These are phyloP conservation scores for Pouteria glomerata DNA, from an alignment of 148 eudicot species.

Conservation along the genomic window DNA sequence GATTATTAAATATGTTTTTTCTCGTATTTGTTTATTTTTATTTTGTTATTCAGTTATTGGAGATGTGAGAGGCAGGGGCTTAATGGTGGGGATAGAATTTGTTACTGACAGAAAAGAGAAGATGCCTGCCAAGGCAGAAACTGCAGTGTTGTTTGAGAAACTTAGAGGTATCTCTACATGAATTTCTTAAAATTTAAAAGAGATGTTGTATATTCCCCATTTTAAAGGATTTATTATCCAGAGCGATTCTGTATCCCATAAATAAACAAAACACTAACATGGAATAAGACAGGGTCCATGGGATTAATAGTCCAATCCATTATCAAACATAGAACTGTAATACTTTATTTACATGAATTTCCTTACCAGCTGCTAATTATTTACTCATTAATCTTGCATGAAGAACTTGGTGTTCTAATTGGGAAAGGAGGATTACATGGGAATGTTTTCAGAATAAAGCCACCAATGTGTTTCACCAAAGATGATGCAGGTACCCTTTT, in stretches of 20 bases:
- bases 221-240: no score
- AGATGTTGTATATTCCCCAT: no score
- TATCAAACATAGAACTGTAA: no score
- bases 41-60: constrained; percentile 60
- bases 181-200: no score
- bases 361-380: neutral
- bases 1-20: constrained; percentile 1
- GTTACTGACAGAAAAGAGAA: constrained; percentile 83
- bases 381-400: constrained; percentile 12
- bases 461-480: constrained; percentile 93
- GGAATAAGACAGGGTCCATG: no score
- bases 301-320: no score
- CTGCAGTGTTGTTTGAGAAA: constrained; percentile 74
- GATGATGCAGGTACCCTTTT: constrained; percentile 75
- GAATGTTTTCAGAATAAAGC: constrained; percentile 91
- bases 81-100: constrained; percentile 92
- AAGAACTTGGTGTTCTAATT: constrained; percentile 85
- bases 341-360: no score
- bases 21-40: neutral
- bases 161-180: constrained; percentile 64
- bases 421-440: constrained; percentile 98
- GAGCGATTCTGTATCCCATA: no score
- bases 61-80: constrained; percentile 92
- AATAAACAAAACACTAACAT: no score
- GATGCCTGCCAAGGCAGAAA: constrained; percentile 92